A percentile compares a stretch with the other conserved stretches of the same genome.
Conservation (phyloP, 2,329 filamentous ascomycete genomes). For the Epichloe uncinata region DNA sequence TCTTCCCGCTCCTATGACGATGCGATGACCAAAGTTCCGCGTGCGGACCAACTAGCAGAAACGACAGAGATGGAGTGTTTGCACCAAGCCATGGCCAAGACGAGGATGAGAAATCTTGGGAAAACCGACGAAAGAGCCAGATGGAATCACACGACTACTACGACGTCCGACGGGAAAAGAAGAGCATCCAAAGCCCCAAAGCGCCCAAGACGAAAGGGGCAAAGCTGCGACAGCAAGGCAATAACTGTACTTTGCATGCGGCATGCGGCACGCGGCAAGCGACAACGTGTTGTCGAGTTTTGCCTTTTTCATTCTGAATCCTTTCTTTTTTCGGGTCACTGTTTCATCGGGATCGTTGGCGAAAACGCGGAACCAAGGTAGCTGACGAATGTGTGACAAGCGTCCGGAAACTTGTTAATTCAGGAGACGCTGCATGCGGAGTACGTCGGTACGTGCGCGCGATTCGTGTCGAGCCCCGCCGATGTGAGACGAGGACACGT, state of each 20-base stretch:
- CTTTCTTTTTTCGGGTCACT: not conserved
- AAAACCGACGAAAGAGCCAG: not conserved
- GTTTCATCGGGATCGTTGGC: not conserved
- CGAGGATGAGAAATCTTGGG: not conserved
- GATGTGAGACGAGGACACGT: no score
- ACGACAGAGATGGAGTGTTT: not conserved
- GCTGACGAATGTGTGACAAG: not conserved
- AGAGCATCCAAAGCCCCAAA: not conserved
- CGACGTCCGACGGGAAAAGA: not conserved
- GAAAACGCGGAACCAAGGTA: not conserved
- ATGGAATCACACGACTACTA: not conserved
- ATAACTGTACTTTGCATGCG: no score
- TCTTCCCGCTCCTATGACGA: not conserved
- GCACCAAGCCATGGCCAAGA: not conserved
- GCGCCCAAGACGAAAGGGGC: not conserved
- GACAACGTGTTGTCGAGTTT: not conserved
- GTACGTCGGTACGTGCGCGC: no score
- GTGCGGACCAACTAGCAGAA: not conserved
- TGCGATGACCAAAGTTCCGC: not conserved
- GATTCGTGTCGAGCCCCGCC: no score
- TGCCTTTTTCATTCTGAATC: not conserved
- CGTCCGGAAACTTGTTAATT: not conserved
- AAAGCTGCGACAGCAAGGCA: not conserved
- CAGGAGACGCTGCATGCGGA: not conserved
- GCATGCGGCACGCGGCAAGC: no score